Conservation (phyloP, 805 yeast species). For the Sugiyamaella smithiae region DNA sequence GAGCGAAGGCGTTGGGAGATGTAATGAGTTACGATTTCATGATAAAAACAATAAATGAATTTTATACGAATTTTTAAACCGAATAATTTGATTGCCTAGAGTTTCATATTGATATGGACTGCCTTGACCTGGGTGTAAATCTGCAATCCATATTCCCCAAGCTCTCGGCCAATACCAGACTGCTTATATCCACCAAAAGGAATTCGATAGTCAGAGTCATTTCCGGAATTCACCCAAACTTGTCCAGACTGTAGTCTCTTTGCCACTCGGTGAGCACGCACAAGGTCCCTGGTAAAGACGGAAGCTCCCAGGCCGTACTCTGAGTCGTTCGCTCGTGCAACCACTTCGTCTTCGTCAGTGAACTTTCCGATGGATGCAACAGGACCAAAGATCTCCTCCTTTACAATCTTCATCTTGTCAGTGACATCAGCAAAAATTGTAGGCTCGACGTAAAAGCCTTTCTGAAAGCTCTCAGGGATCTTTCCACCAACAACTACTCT, state of each 20-base stretch:
- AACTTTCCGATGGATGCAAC: conserved; percentile 71
- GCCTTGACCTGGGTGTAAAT: conserved; percentile 75
- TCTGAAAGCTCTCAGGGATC: conserved; percentile 35
- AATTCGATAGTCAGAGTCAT: conserved; percentile 59
- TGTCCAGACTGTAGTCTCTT: conserved; percentile 61
- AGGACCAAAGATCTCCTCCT: conserved; percentile 88
- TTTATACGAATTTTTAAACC: not conserved
- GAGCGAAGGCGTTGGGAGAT: conserved; percentile 5
- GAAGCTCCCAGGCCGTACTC: conserved; percentile 82
- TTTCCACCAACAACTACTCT: conserved; percentile 77
- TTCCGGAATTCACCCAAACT: conserved; percentile 67
- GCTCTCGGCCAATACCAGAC: conserved; percentile 79
- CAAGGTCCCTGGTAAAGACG: conserved; percentile 67
- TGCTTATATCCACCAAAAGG: conserved; percentile 82
- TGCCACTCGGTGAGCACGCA: conserved; percentile 63
- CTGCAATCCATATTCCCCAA: conserved; percentile 69
- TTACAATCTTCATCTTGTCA: conserved; percentile 61
- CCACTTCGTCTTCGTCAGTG: conserved; percentile 62
- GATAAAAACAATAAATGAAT: not conserved
- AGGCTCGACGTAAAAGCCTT: conserved; percentile 71
- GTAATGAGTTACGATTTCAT: conserved; percentile 2
- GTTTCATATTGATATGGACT: conserved; percentile 39
- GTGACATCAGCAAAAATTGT: conserved; percentile 72
- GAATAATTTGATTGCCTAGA: no score
- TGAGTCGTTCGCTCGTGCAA: conserved; percentile 66